phyloP scores from a whole-genome alignment of 768 basidiomycete genomes.

The Pisolithus marmoratus region DNA sequence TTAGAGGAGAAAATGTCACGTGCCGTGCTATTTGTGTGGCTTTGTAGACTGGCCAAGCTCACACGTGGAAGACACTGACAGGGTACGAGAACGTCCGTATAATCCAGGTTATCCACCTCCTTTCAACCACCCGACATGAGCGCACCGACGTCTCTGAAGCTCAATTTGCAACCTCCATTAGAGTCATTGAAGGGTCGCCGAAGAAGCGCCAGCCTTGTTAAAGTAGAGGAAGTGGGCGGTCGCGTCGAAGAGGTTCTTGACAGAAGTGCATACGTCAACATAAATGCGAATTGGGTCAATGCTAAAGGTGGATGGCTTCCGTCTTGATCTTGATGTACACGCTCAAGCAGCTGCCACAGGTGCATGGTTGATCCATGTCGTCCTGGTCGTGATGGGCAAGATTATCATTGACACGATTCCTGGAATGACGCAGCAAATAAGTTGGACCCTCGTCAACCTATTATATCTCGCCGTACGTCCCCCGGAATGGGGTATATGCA shows the following conservation, averaged over 20 bases:
- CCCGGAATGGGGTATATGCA: not conserved
- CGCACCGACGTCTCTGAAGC: slow-evolving; percentile 48
- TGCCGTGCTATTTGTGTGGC: no score
- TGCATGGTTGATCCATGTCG: slow-evolving; percentile 96
- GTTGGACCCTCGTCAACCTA: slow-evolving; percentile 93
- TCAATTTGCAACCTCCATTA: slow-evolving; percentile 28
- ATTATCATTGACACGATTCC: slow-evolving; percentile 91
- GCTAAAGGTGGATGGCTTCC: slow-evolving; percentile 60
- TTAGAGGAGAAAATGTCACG: no score
- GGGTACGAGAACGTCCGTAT: no score
- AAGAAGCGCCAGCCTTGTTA: slow-evolving; percentile 74
- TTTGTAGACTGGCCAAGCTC: no score
- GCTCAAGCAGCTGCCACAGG: slow-evolving; percentile 40
- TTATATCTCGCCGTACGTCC: slow-evolving; percentile 78
- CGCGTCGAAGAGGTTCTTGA: slow-evolving; percentile 72
- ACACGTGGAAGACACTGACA: no score
- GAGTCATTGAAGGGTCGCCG: slow-evolving; percentile 38
- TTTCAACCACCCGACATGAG: slow-evolving; percentile 34
- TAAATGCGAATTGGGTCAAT: slow-evolving; percentile 93
- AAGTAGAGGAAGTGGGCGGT: slow-evolving; percentile 78
- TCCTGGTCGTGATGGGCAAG: slow-evolving; percentile 87
- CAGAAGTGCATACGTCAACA: slow-evolving; percentile 74
- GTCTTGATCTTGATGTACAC: slow-evolving; percentile 1
- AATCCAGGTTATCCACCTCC: not conserved
- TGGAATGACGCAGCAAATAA: slow-evolving; percentile 88